phyloP scores from a whole-genome alignment of 1,284 basidiomycete genomes.

The Marasmius oreades region DNA sequence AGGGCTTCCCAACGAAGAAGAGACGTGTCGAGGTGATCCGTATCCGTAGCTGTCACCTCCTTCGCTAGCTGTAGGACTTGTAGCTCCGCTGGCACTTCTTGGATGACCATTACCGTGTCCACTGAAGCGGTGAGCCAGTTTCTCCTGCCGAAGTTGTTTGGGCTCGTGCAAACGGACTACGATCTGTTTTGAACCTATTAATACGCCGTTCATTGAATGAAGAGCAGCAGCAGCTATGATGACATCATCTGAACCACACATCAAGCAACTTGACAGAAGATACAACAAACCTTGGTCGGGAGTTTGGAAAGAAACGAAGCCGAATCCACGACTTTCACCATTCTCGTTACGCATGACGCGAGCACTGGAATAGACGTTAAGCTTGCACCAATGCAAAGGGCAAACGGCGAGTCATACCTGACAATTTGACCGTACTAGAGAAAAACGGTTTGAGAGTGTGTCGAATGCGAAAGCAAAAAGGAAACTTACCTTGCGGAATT shows the following conservation, averaged over 20 bases:
- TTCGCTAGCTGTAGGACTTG: constrained; percentile 77
- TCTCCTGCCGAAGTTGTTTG: constrained; percentile 84
- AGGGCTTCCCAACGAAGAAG: constrained; percentile 52
- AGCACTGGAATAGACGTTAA: constrained; percentile 48
- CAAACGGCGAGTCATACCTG: constrained; percentile 44
- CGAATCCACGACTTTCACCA: constrained; percentile 86
- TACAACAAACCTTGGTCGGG: constrained; percentile 77
- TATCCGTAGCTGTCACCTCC: constrained; percentile 63
- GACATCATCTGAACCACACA: not conserved
- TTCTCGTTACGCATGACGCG: constrained; percentile 90
- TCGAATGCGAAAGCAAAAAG: not conserved
- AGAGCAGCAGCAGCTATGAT: constrained; percentile 63
- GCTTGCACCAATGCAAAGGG: not conserved
- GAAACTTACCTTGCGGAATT: constrained; percentile 70
- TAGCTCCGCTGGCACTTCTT: constrained; percentile 72
- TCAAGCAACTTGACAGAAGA: not conserved
- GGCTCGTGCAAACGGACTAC: constrained; percentile 88
- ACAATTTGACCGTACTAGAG: constrained; percentile 79
- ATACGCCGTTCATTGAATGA: constrained; percentile 75
- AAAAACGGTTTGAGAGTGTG: constrained; percentile 15
- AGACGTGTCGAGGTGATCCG: constrained; percentile 34
- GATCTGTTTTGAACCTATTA: constrained; percentile 72
- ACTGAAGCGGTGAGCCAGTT: constrained; percentile 75
- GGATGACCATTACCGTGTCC: constrained; percentile 68
- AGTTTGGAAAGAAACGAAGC: constrained; percentile 89